Evolutionary conservation across 768 basidiomycete genomes (phyloP), one percentile per base, ranked within the genome.

Genomic region (Fomitopsis serialis): DNA sequence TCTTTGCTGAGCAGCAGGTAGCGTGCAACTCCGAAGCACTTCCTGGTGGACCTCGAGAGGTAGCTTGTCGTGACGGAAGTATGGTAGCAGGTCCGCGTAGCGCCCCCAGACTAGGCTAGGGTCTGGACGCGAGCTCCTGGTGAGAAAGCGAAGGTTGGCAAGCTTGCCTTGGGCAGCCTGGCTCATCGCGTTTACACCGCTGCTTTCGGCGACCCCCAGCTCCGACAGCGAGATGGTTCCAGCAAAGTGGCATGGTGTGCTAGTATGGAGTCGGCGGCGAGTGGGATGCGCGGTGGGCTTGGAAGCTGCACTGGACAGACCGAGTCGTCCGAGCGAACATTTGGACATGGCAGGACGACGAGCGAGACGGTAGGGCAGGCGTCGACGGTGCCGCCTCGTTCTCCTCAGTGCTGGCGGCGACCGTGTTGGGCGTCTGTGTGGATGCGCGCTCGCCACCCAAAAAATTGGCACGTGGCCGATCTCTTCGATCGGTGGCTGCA

Each of bases 1-100:
- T 25, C 84, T 82, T 24, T 86, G 70, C 24, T 70, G 55, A 13
- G 68, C 60, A 25, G 73, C 68, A 1, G 78, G 63, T 3, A 78
- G 78, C 1, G 82, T 79, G 61, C 86, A 89, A 54, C 74, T 79
- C 37, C 86, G 80, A 21, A 92, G 78, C 52, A 88, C 87, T 37
- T 74, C 69, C 61, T 83, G 85, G 69, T 91, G 89, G 19, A 85
- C 56, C 56, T 84, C 75, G 23, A 87, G 66, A 12, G 89, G 85
- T 37, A 90, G 69, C 13, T 65, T 65, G 27, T 77, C 70, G 57
- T 72, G 68, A 32, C 76, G 81, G 40, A 78, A 62, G 52, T 71
- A 64, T 56, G 73, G 72, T 49, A 85, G 67, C 47, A 86, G 70
- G 54, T 80, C 81, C 50, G 74, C 69, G 67, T 92, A 92, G 60